Percentiles rank a stretch among this genome's conserved stretches.
These are phyloP conservation scores for Leptographium procerum DNA, from an alignment of 2,329 filamentous ascomycete species.

Conservation along the genomic window DNA sequence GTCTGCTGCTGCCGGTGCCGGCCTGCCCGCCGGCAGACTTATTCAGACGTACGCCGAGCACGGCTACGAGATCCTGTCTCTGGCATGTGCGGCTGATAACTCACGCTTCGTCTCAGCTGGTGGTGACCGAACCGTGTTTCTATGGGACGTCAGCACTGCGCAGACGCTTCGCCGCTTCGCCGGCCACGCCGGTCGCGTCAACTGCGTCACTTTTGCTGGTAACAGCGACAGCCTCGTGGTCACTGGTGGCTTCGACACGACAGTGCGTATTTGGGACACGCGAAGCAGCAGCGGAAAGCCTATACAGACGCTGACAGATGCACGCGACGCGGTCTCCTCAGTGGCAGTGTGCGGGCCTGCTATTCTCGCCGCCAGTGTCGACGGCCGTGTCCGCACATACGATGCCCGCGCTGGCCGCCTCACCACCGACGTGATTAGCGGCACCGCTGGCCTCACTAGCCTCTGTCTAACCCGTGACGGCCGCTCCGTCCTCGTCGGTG, in stretches of 20 bases:
- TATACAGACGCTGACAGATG: conserved; percentile 62
- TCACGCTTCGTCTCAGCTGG: conserved; percentile 76
- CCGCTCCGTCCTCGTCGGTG: conserved; percentile 61
- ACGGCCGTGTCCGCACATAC: conserved; percentile 71
- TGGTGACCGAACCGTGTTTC: conserved; percentile 80
- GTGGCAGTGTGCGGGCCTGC: conserved; percentile 38
- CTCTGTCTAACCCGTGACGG: conserved; percentile 60
- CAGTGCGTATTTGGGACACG: conserved; percentile 65
- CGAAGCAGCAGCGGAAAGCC: conserved; percentile 45
- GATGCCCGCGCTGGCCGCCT: conserved; percentile 67
- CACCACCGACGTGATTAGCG: conserved; percentile 57
- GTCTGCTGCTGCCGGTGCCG: conserved; percentile 24
- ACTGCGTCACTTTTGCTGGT: conserved; percentile 69
- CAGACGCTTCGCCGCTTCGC: conserved; percentile 66
- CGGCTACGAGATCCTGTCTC: conserved; percentile 80
- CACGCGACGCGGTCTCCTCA: conserved; percentile 54
- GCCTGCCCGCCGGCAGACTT: conserved; percentile 34
- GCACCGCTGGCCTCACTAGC: conserved; percentile 55
- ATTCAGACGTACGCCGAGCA: conserved; percentile 86
- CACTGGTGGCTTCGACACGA: conserved; percentile 64
- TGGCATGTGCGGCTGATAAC: conserved; percentile 67
- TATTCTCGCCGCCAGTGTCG: conserved; percentile 69
- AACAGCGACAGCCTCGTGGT: conserved; percentile 62
- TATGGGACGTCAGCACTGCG: conserved; percentile 86
- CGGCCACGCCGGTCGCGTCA: conserved; percentile 61